Base-by-base conservation (phyloP, 768 basidiomycete genomes). In the Leucosporidium scottii region DNA sequence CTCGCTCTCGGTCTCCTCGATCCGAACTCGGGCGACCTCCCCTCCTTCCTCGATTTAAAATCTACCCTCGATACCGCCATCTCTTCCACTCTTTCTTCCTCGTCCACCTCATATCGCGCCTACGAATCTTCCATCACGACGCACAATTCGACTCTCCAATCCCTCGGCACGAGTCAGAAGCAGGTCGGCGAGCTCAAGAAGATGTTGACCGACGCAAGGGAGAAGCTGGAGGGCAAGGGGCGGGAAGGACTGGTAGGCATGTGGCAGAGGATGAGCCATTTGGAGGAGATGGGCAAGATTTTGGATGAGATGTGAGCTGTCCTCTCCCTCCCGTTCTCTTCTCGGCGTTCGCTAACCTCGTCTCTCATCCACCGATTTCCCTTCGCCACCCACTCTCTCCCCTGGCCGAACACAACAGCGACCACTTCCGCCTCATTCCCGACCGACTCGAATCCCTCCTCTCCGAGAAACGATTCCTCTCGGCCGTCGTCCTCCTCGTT, bases 271-370 rank as follows among this genome's bases (percentile, higher is more conserved):
- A 88, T 90, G 62, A 89, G 93, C 75, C 87, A 85, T n/a, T 79
- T 98, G 25, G 89, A 94, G 75, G 96, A 98, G 78, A 98, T 98
- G 92, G 83, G 93, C 75, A 85, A 85, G 54, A 82, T 97, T n/a
- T 77, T 99, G 69, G 93, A 97, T 77, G 89, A 91, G 76, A 94
- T 98, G 94, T 93, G 73, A 68, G n/a, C n/a, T n/a, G 88, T 78
- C 8, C 58, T 18, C 30, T 36, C 25, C 3, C 39, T 44, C 13
- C 39, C 15, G 8, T 17, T 15, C 13, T 6, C 6, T n/a, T 4
- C 20, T n/a, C 7, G 28, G 28, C 31, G 48, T 6, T 50, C 20
- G 28, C 30, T 34, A 39, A 18, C 58, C 57, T n/a, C 3, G 48
- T 64, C 56, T 30, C 36, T 30, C 48, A 28, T 50, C 10, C 20